Base-by-base conservation (phyloP, 2,329 filamentous ascomycete genomes). In the Paraphoma chrysanthemicola region DNA sequence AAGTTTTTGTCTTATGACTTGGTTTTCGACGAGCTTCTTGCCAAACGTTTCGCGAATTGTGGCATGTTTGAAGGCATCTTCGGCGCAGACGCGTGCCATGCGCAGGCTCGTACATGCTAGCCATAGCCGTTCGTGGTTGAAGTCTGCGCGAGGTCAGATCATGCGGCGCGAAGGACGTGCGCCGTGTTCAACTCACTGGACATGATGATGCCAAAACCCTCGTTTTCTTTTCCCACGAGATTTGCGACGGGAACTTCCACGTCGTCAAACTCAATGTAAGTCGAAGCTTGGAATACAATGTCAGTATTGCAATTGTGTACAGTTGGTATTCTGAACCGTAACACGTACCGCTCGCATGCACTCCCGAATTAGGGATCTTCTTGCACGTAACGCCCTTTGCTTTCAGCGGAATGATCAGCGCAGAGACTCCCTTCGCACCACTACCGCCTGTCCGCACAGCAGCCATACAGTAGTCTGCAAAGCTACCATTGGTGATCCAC, bases 61-160 rank as follows among this genome's bases (percentile, higher is more conserved):
- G 9, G 87, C 82, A 91, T 92, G 95, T 75, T 93, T 93, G 62
- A 93, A 80, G 67, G 87, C 92, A 72, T 94, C 91, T 74, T 93
- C 90, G 10, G 90, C 86, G 12, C 92, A 85, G 1, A 83, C 82
- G 59, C 90, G 84, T 56, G 82, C 85, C 76, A 83, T 82, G 48
- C 89, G 86, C 54, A 88, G 81, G 7, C 86, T 85, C 48, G 73
- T 74, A 81, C 85, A 87, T 56, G 82, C 80, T 88, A 92, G 90
- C 76, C 83, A 87, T 83, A 88, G 91, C 18, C 90, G 84, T 79
- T 92, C 90, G 30, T 93, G 90, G 82, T 93, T 93, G 80, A 94
- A 94, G 79, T 93, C 94, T 53, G 28, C 9, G 42, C 14, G 39
- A 23, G 6, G 38, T 50, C 28, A 50, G 39, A 6, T 16, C 3